Evolutionary conservation across 208 protist species (phyloP), one percentile per base, ranked within the genome.

Genomic region (Trypanosoma brucei): DNA sequence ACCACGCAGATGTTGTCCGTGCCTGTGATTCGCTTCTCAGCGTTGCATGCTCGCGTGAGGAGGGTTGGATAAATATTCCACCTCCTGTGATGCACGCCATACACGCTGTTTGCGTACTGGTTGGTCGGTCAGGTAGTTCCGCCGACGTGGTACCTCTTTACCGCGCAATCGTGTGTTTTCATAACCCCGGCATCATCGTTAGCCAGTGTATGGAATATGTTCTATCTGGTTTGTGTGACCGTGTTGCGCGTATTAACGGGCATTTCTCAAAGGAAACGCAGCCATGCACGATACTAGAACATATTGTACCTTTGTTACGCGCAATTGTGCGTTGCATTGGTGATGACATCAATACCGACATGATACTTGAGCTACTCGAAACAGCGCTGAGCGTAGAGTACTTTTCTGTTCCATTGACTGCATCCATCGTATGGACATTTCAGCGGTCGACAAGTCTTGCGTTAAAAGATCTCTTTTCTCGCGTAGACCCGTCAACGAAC

Each of bases 331-430:
- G 48, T 42, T 90, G 78, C 67, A 42, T 92, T 31, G 86, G 88
- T n/a, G 88, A 95, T 62, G 88, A 95, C 70, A 36, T 91, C 55
- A 95, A 92, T 61, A 61, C 76, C 3, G 88, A 95, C 42, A 78
- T 79, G 59, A 75, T 95, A 48, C 65, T 95, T 39, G 76, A 78
- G 55, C 56, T 92, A 14, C 14, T 95, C 0, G 85, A 95, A 70
- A 73, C 73, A 13, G 58, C 84, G 8, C 37, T 95, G 22, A 73
- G 64, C 50, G 62, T 76, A 44, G 68, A 37, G 44, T 42, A 54
- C 38, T 59, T 76, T 57, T 74, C 78, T 14, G 82, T 88, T 31
- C 71, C 72, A 3, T 68, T 88, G 11, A 76, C 74, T 8, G 39
- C 71, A 46, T 69, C 74, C 1, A 58, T 88, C 34, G 44, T 84